Conservation (phyloP, 352 stramenopile species). For the Globisporangium radiosum region DNA sequence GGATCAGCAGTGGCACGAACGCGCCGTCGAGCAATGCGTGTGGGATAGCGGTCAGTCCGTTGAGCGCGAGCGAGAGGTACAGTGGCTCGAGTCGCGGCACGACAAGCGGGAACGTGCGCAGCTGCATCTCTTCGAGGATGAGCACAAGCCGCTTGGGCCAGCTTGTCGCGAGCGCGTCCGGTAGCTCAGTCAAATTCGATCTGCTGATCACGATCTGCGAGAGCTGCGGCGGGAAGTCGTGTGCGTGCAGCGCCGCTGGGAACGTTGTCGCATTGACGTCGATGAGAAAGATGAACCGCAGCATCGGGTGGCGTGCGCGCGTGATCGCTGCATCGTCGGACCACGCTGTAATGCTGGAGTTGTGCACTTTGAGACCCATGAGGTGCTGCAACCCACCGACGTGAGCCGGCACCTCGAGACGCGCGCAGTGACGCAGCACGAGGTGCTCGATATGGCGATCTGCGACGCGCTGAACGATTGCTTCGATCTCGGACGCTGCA, state of each 20-base stretch:
- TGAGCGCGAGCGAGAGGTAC: constrained; percentile 5
- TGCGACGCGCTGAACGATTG: background rate
- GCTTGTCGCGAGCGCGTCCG: constrained; percentile 5
- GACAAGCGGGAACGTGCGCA: background rate
- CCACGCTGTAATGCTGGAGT: constrained; percentile 12
- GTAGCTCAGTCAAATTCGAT: constrained; percentile 4
- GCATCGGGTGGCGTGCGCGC: background rate
- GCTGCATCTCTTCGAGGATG: background rate
- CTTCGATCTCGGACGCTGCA: background rate
- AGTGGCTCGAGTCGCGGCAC: background rate
- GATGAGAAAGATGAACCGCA: constrained; percentile 9
- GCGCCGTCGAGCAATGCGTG: background rate
- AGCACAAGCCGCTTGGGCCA: constrained; percentile 2
- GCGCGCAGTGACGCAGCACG: constrained; percentile 9
- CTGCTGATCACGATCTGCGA: constrained; percentile 5
- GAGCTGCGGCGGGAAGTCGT: constrained; percentile 7
- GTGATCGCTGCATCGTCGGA: constrained; percentile 10
- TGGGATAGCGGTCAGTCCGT: constrained; percentile 2
- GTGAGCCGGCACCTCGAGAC: constrained; percentile 3
- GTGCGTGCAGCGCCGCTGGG: constrained; percentile 4
- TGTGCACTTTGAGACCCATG: constrained; percentile 18
- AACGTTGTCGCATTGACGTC: constrained; percentile 7
- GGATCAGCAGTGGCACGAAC: constrained; percentile 1
- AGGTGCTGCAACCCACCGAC: background rate
- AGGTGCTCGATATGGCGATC: constrained; percentile 10